Evolutionary conservation across 352 stramenopile species (phyloP).

Genomic region (Peronospora belbahrii): DNA sequence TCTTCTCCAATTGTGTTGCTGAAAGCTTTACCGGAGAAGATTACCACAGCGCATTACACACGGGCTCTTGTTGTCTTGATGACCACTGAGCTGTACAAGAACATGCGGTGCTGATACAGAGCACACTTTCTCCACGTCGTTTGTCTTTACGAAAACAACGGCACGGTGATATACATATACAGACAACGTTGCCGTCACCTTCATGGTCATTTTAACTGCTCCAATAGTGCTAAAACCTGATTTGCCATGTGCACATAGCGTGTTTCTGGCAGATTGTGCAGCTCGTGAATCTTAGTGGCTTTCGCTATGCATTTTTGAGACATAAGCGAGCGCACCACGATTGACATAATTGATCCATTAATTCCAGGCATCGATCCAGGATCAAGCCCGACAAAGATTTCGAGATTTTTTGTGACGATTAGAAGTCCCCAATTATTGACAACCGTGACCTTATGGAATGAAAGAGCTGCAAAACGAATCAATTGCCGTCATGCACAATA

Average conservation of each 20-base stretch:
- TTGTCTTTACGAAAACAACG: slow-evolving; percentile 38
- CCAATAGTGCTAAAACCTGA: slow-evolving; percentile 39
- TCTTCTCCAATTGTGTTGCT: slow-evolving; percentile 7
- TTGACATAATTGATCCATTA: slow-evolving; percentile 74
- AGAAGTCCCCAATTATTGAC: too few relatives aligned
- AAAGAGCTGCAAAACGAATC: too few relatives aligned
- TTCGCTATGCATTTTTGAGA: slow-evolving; percentile 13
- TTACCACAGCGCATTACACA: background rate
- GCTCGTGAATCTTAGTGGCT: slow-evolving; percentile 57
- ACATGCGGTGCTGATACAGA: slow-evolving; percentile 4
- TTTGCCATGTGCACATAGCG: slow-evolving; percentile 19
- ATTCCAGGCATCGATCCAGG: slow-evolving; percentile 58
- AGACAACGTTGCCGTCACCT: slow-evolving; percentile 36
- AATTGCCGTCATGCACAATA: too few relatives aligned
- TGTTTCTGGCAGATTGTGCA: slow-evolving; percentile 61
- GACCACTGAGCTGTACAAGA: background rate
- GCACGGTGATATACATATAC: slow-evolving; percentile 32
- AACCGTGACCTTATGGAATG: too few relatives aligned
- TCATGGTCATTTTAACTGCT: slow-evolving; percentile 43
- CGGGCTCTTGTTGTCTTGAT: background rate
- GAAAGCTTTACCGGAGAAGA: slow-evolving; percentile 1
- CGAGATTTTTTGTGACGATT: too few relatives aligned
- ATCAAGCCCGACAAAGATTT: slow-evolving; percentile 22
- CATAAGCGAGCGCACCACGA: slow-evolving; percentile 60
- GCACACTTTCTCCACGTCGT: slow-evolving; percentile 13